phyloP scores from a whole-genome alignment of 1,284 basidiomycete species.

The Boletellus deceptivus region DNA sequence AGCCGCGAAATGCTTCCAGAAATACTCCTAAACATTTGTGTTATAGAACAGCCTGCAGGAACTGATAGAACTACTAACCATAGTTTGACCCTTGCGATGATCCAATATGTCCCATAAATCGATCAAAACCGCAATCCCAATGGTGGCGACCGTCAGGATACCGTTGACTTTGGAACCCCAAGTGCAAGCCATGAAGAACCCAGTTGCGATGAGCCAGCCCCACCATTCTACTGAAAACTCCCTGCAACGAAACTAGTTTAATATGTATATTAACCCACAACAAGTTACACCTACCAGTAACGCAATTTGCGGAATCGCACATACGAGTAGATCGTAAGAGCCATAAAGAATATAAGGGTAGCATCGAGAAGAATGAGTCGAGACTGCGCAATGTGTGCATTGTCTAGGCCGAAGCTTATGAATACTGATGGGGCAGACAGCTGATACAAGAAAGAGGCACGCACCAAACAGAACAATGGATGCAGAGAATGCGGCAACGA shows the following conservation, averaged over 20 bases:
- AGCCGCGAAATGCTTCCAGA: conserved; percentile 87
- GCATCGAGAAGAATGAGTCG: conserved; percentile 96
- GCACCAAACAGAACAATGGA: conserved; percentile 82
- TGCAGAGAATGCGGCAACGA: conserved; percentile 88
- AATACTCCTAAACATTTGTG: conserved; percentile 65
- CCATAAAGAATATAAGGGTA: conserved; percentile 93
- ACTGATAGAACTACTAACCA: conserved; percentile 54
- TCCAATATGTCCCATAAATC: conserved; percentile 97
- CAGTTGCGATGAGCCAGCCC: conserved; percentile 91
- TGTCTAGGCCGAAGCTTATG: conserved; percentile 58
- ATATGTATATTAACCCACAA: neutral
- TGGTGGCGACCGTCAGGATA: conserved; percentile 84
- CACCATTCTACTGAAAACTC: conserved; percentile 92
- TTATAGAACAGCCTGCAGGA: neutral
- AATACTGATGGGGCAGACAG: neutral
- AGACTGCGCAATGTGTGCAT: conserved; percentile 93
- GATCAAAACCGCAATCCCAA: conserved; percentile 88
- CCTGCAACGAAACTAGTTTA: conserved; percentile 38
- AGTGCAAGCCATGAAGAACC: conserved; percentile 91
- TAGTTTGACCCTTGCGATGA: conserved; percentile 75
- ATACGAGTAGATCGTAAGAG: conserved; percentile 92
- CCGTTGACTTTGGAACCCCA: conserved; percentile 99
- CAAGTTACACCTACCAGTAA: conserved; percentile 61
- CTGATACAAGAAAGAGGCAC: conserved; percentile 25
- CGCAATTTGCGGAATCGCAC: conserved; percentile 94